Base-by-base conservation (phyloP, 495 filamentous ascomycete species). In the Amorphotheca resinae region DNA sequence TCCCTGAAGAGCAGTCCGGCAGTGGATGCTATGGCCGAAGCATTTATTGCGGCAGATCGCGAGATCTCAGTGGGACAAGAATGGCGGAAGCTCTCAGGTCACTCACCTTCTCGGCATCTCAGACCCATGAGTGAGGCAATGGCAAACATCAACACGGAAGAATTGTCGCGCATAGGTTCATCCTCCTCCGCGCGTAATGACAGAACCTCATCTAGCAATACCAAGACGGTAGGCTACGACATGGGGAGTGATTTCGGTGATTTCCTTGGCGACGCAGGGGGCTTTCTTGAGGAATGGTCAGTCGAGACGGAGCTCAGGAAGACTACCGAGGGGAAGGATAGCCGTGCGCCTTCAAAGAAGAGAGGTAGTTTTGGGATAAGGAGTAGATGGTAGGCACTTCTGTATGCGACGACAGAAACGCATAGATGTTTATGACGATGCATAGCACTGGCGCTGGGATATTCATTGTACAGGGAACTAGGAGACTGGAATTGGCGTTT, bases 251-350 rank as follows among this genome's bases (percentile, higher is more conserved):
- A 53, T 25, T 36, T 53, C 33, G 48, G 46, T 12, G 45, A 45
- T 18, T 36, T 40, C 9, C 22, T 57, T 21, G 48, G 36, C 12
- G 45, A 45, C 1, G 42, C 45, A 11, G 37, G 32, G 6, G 45
- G 42, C 4, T 57, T 52, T 33, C 26, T 57, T 11, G 46, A 47
- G 26, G 43, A 45, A 7, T 57, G 54, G 51, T 51, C 50, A 23
- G 49, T 54, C 3, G 51, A 54, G 11, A 18, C 42, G 1, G 54
- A 51, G 22, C 17, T 54, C 7, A 49, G 47, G 39, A 47, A 52
- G 16, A 33, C 37, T 11, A 26, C 32, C 17, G 36, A 22, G 18
- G 25, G 16, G 15, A 7, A 11, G 8, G 48, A 48, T 38, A 22
- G 21, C 14, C 12, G 16, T 25, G 44, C 38, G 33, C 32, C 44